Evolutionary conservation across 306 rosid genomes (phyloP).

Genomic region (Prunus mongolica): DNA sequence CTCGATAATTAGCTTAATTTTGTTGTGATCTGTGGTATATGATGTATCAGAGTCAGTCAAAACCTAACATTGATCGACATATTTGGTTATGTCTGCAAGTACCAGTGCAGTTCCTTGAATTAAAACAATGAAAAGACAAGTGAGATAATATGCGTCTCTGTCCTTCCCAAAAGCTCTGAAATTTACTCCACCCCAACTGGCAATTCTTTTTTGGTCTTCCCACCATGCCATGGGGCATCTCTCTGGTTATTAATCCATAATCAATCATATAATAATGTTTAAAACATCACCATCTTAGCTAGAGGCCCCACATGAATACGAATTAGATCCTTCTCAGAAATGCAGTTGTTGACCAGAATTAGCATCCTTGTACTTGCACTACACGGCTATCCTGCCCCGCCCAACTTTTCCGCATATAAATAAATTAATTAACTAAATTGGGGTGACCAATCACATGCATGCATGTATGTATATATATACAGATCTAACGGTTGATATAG

Average conservation of each 20-base stretch:
- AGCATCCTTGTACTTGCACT: background rate
- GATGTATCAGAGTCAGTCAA: too few relatives aligned
- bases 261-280: background rate
- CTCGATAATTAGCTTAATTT: too few relatives aligned
- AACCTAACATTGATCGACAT: too few relatives aligned
- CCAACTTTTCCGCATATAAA: background rate
- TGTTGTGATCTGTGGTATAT: too few relatives aligned
- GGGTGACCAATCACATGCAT: background rate
- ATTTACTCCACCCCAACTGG: background rate
- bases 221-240: background rate
- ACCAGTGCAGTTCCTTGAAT: too few relatives aligned
- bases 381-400: constrained; percentile 2
- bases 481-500: constrained; percentile 7
- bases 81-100: too few relatives aligned
- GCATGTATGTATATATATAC: too few relatives aligned
- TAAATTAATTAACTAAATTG: background rate
- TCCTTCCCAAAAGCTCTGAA: background rate
- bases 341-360: constrained; percentile 1
- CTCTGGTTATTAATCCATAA: background rate
- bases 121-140: too few relatives aligned
- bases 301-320: constrained; percentile 11
- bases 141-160: too few relatives aligned
- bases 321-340: constrained; percentile 46
- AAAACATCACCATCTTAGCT: background rate
- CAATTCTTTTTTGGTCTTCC: background rate